Evolutionary conservation across 148 eudicot species (phyloP), one percentile per base, ranked within the genome.

Genomic region (Selenicereus undatus): DNA sequence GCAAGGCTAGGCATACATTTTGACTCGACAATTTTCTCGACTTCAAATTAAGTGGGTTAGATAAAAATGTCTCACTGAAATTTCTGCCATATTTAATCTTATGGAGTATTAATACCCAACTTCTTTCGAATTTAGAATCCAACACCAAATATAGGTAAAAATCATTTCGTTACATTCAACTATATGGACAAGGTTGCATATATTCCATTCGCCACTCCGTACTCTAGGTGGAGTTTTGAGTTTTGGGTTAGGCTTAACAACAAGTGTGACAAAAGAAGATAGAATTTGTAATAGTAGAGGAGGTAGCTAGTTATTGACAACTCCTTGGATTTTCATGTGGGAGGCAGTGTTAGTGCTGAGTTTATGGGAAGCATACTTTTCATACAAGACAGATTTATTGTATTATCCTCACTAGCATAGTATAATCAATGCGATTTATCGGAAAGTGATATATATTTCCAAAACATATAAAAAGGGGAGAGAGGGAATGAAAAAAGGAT

Each of bases 281-380:
- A 77, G 73, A 80, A 76, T 76, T 30, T 76, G 81, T 35, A 51
- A 76, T 20, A 75, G 54, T 54, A 73, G 69, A 73, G 42, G 74
- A 75, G 22, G 43, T 35, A 43, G 32, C 32, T 32, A 32, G 32
- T 32, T 32, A 71, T 73, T 84, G 64, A 83, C 54, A 35, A 81
- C 30, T 22, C 66, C 81, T 62, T 73, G 66, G 50, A 73, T 22
- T 76, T 76, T 87, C 89, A 87, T 85, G 85, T 87, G 87, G 78
- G 81, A 69, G 48, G 52, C 71, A 77, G 83, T 76, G 87, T 82
- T 87, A 84, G 89, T 87, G 89, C 85, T 84, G 35, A 87, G 85
- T 84, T 84, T 86, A 84, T 87, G 89, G 69, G 58, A 32, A 76
- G 71, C 62, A 71, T 71, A 60, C 17, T 32, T 71, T 71, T 76